Conservation (phyloP, 164 flowering plant species). For the Hamamelis virginiana region DNA sequence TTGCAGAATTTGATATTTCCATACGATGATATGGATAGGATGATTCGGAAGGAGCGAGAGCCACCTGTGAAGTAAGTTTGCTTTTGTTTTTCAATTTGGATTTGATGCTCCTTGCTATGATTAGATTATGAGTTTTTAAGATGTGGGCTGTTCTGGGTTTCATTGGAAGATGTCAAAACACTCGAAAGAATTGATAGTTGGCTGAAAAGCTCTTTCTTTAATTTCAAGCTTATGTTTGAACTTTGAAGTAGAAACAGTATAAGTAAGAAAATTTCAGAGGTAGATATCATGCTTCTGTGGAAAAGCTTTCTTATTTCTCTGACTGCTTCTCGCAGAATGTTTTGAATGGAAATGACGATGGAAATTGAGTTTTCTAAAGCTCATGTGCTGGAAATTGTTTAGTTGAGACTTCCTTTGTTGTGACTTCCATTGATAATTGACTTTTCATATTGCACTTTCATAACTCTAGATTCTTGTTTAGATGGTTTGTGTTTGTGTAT, state of each 20-base stretch:
- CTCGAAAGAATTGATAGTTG: not conserved
- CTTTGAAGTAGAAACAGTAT: not conserved
- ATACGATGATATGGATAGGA: constrained; percentile 85
- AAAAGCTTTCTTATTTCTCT: too few relatives aligned
- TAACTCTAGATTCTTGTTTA: too few relatives aligned
- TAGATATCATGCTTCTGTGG: too few relatives aligned
- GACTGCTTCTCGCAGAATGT: too few relatives aligned
- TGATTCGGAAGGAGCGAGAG: constrained; percentile 71
- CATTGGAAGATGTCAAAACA: not conserved
- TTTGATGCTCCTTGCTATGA: not conserved
- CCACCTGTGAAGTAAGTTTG: constrained; percentile 85
- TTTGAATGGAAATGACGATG: too few relatives aligned
- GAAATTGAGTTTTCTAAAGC: too few relatives aligned
- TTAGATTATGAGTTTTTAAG: not conserved
- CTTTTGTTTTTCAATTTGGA: not conserved
- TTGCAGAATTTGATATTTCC: constrained; percentile 95
- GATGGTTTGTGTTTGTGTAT: too few relatives aligned
- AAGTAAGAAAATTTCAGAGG: not conserved
- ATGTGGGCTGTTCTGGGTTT: not conserved
- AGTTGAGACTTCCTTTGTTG: too few relatives aligned
- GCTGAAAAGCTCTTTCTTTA: not conserved
- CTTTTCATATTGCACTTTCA: too few relatives aligned
- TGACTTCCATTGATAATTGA: too few relatives aligned
- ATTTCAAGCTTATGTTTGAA: not conserved
- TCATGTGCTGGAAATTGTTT: too few relatives aligned